These are phyloP conservation scores for Neonectria coccinea DNA, from an alignment of 2,329 filamentous ascomycete species.

Conservation along the genomic window DNA sequence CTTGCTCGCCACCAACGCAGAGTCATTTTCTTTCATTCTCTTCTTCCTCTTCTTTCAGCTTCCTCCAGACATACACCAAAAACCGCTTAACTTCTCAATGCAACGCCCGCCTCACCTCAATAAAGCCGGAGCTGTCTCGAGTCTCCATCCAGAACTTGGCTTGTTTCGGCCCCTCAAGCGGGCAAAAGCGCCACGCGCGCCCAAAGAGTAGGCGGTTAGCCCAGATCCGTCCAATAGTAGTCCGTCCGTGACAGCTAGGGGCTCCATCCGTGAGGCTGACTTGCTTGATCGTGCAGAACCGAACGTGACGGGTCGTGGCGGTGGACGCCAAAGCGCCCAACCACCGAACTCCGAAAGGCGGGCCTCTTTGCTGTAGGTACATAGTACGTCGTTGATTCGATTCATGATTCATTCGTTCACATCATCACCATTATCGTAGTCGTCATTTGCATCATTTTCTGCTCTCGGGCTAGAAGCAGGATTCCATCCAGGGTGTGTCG, in stretches of 20 bases:
- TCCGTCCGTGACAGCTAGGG: slow-evolving; percentile 27
- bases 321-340: not conserved
- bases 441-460: not conserved
- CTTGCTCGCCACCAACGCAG: not conserved
- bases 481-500: not conserved
- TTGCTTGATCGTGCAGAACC: slow-evolving; percentile 20
- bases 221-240: slow-evolving; percentile 27
- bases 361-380: too few relatives aligned
- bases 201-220: slow-evolving; percentile 1
- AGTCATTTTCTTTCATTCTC: not conserved
- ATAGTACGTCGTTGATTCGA: not conserved
- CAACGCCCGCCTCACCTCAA: not conserved
- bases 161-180: slow-evolving; percentile 10
- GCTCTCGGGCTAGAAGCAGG: not conserved
- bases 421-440: not conserved
- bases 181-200: slow-evolving; percentile 15
- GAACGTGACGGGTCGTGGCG: slow-evolving; percentile 6
- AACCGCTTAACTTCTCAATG: not conserved
- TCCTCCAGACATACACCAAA: not conserved
- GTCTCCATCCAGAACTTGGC: slow-evolving; percentile 12
- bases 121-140: not conserved
- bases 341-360: not conserved
- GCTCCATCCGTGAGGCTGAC: slow-evolving; percentile 26
- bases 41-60: not conserved
- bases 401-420: not conserved